Conservation (phyloP, 352 stramenopile species). For the Phytophthora sojae region DNA sequence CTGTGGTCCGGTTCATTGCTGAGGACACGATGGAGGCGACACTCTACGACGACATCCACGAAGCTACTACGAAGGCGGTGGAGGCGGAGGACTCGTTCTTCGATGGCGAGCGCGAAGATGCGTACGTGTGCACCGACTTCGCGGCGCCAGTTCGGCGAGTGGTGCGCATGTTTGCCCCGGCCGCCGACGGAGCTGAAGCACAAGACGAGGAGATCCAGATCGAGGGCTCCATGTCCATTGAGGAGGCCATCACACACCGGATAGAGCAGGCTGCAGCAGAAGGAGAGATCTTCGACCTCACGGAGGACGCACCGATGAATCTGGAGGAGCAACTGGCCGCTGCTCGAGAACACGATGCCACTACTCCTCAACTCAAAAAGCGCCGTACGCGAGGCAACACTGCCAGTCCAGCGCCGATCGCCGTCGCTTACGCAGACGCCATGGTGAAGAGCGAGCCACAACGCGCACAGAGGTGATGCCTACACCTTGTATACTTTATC, state of each 20-base stretch:
- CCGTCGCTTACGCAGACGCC: neutral
- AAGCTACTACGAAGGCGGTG: conserved; percentile 45
- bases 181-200: conserved; percentile 29
- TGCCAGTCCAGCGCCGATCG: neutral
- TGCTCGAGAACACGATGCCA: conserved; percentile 25
- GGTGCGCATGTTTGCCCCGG: conserved; percentile 57
- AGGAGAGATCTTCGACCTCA: conserved; percentile 76
- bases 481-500: neutral
- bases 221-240: conserved; percentile 73
- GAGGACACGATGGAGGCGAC: conserved; percentile 76
- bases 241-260: conserved; percentile 73
- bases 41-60: conserved; percentile 83
- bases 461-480: conserved; percentile 2
- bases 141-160: conserved; percentile 60
- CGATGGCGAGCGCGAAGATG: conserved; percentile 66
- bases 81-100: conserved; percentile 73
- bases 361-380: conserved; percentile 42
- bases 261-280: conserved; percentile 57
- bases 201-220: conserved; percentile 75
- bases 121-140: conserved; percentile 69
- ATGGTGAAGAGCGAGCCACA: conserved; percentile 38
- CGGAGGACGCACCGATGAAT: conserved; percentile 57
- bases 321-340: conserved; percentile 42
- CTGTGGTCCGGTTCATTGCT: conserved; percentile 78
- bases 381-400: conserved; percentile 28